These are phyloP conservation scores for Mediolabrus comicus DNA, from an alignment of 108 stramenopile genomes.

Conservation along the genomic window DNA sequence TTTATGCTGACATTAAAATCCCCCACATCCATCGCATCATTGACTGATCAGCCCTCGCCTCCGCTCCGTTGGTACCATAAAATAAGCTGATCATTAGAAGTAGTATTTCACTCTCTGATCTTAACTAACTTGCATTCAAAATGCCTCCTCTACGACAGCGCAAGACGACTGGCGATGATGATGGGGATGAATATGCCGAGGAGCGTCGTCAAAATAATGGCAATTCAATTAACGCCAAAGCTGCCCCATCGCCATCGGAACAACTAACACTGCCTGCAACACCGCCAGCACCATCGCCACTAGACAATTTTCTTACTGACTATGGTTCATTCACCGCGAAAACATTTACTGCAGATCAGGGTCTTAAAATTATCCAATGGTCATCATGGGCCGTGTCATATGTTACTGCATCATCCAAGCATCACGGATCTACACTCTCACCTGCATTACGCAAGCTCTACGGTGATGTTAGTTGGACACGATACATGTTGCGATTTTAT, in stretches of 20 bases:
- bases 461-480: constrained; percentile 54
- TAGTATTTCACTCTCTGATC: too few species aligned
- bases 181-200: background rate
- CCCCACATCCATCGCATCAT: too few species aligned
- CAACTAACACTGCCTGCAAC: background rate
- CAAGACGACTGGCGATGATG: background rate
- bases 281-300: constrained; percentile 10
- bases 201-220: too few species aligned
- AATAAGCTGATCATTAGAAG: too few species aligned
- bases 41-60: too few species aligned
- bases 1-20: too few species aligned
- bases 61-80: too few species aligned
- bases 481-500: constrained; percentile 68
- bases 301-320: constrained; percentile 23
- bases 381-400: constrained; percentile 60
- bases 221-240: too few species aligned
- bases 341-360: constrained; percentile 54
- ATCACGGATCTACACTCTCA: constrained; percentile 19
- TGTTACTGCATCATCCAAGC: constrained; percentile 21
- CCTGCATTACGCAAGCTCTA: constrained; percentile 48
- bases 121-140: background rate
- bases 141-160: background rate
- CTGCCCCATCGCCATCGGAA: background rate
- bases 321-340: constrained; percentile 25
- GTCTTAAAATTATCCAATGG: constrained; percentile 73